phyloP scores from a whole-genome alignment of 805 yeast genomes.

The Cyberlindnera veronae region DNA sequence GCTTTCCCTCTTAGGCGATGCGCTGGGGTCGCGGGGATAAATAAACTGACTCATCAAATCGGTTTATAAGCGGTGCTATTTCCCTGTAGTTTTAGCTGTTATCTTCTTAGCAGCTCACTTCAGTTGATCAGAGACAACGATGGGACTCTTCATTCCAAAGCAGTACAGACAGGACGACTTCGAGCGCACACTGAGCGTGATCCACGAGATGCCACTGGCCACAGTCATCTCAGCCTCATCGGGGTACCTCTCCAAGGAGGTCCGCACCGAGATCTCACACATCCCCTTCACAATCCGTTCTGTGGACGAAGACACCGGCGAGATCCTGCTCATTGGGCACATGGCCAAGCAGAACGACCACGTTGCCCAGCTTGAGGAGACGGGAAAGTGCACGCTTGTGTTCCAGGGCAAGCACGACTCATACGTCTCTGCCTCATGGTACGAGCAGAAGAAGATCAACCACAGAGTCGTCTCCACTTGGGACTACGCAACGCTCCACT shows the following conservation, averaged over 20 bases:
- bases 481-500: conserved; percentile 59
- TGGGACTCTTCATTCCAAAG: conserved; percentile 31
- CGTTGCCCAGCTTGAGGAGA: conserved; percentile 35
- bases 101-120: too few relatives aligned
- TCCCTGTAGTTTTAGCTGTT: too few relatives aligned
- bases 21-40: too few relatives aligned
- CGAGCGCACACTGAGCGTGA: conserved; percentile 38
- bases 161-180: conserved; percentile 28
- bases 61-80: too few relatives aligned
- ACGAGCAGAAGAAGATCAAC: conserved; percentile 50
- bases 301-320: conserved; percentile 30
- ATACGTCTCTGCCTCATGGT: conserved; percentile 59
- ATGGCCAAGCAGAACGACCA: conserved; percentile 52
- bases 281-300: conserved; percentile 48
- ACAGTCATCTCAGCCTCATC: conserved; percentile 39
- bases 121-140: neutral
- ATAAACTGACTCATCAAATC: too few relatives aligned
- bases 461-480: conserved; percentile 70
- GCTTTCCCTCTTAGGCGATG: conserved; percentile 1
- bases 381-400: conserved; percentile 41
- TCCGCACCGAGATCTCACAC: conserved; percentile 48
- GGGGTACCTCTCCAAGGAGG: conserved; percentile 21
- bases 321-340: conserved; percentile 48
- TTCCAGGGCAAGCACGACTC: conserved; percentile 47
- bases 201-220: conserved; percentile 48